Evolutionary conservation across 495 filamentous ascomycete genomes (phyloP), one percentile per base, ranked within the genome.

Genomic region (Geopyxis carbonaria): DNA sequence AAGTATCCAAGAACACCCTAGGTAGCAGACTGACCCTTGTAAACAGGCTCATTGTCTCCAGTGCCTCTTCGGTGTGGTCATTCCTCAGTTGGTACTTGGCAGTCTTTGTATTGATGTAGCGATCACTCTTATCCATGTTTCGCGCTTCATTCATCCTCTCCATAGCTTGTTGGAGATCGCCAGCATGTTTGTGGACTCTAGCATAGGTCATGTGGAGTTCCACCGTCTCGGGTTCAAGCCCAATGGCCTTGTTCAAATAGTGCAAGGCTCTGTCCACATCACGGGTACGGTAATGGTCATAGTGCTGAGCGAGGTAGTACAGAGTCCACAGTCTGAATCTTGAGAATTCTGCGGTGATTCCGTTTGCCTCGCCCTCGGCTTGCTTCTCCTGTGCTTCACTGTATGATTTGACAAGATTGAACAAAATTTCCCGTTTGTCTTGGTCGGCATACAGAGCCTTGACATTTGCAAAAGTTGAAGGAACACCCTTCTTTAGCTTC

Each of bases 71-170:
- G 49, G 79, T 87, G 50, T 92, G 72, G 55, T 93, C 70, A 59
- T 94, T 93, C 36, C 89, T 76, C 19, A 99, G 69, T 52, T 87
- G 84, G 57, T 99, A 99, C 58, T 99, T 95, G 22, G 91, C 85
- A 15, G 83, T 77, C 64, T 99, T 99, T 34, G 83, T 83, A 64
- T 99, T 99, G 65, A 95, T 95, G 57, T 93, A 89, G 18, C 89
- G 79, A 56, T 99, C 89, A 60, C 73, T 80, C 32, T 74, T 71
- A 53, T 99, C 89, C 41, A 94, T 63, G 23, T 68, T 64, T 22
- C 89, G 71, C 4, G 91, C 89, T 39, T 82, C 65, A 45, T 93
- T 77, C 85, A 99, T 95, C 21, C 72, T 71, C 45, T 82, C 74
- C 1, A 85, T 72, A 4, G 89, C 91, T 61, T 83, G 82, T 44